Base-by-base conservation (phyloP, 768 basidiomycete genomes). In the Amanita thiersii region DNA sequence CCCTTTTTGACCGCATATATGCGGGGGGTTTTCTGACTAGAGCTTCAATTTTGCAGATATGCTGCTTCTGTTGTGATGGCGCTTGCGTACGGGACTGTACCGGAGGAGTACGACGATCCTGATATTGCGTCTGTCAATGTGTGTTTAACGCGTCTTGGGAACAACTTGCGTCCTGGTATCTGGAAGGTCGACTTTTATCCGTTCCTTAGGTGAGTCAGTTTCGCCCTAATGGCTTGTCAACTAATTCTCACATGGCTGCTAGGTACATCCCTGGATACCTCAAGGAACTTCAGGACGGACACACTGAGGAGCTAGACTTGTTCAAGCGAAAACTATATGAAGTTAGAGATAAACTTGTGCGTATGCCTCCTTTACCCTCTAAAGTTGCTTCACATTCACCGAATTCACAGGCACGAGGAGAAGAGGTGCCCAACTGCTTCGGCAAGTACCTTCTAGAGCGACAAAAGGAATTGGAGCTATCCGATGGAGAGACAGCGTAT, bases 201-300 rank as follows among this genome's bases (percentile, higher is more conserved):
- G 4, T 53, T 70, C 14, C 54, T 76, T 19, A 57, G 55, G 60
- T 62, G 39, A 12, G 58, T 50, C 5, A 7, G 30, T 3, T 33
- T 40, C 19, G 28, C n/a, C 5, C 4, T 18, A 19, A 2, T 0
- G 10, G 2, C 11, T 14, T 12, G 17, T 14, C 25, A 2, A 39
- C 25, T 10, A 14, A 18, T 32, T 17, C 34, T 44, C 7, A 34
- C 18, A 19, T 35, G 12, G 14, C 6, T 33, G 26, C 19, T 32
- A 69, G 68, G 43, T 74, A 72, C 51, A 53, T 85, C 15, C 81
- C 83, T 1, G 77, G 76, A 15, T 81, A 81, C 47, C 57, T 77
- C 3, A 65, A 68, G n/a, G 69, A 77, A 44, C 60, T 85, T 6
- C 63, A 70, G 41, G 57, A 63, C 2, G 79, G 76, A 37, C 79